Base-by-base conservation (phyloP, 352 stramenopile species). In the Phytophthora pseudosyringae region DNA sequence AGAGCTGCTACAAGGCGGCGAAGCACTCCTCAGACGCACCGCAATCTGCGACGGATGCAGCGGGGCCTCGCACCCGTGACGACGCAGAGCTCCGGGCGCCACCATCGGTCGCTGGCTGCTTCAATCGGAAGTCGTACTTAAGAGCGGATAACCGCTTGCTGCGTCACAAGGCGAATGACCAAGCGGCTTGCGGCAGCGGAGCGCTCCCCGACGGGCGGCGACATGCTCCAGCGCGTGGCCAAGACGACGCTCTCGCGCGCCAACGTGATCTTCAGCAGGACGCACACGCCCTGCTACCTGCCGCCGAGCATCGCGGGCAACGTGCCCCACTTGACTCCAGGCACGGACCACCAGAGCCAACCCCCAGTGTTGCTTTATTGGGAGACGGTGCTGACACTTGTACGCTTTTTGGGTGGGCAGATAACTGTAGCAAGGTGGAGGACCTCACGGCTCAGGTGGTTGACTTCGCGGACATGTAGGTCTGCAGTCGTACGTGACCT, bases 381-480 rank as follows among this genome's bases (percentile, higher is more conserved):
- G 3, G 25, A 38, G 15, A 25, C 5, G 3, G 16, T 40, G 29
- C 9, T 52, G 16, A 40, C 11, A 5, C 31, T 39, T 43, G 32
- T 18, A 11, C 15, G 48, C 16, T 16, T 21, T 21, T 47, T 48
- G 25, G 7, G 18, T 46, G 18, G 40, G 18, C 16, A 87, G 85
- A 94, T 66, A 94, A 90, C 35, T 81, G 71, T 56, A 56, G 73
- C 31, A 89, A 88, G 53, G 71, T 92, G 39, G 55, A 57, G 13
- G 80, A 85, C 16, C 52, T 92, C 51, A 87, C 73, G 28, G 81
- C 83, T 8, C 78, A 89, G 35, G 67, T 87, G 16, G 62, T 94
- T 26, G 81, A 90, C 67, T 90, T 80, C 50, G 82, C 81, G 15
- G 85, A 94, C 68, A 81, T 94, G 85, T 92, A 57, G 50, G 75